Conservation (phyloP, 352 stramenopile genomes). For the Phytophthora lateralis region DNA sequence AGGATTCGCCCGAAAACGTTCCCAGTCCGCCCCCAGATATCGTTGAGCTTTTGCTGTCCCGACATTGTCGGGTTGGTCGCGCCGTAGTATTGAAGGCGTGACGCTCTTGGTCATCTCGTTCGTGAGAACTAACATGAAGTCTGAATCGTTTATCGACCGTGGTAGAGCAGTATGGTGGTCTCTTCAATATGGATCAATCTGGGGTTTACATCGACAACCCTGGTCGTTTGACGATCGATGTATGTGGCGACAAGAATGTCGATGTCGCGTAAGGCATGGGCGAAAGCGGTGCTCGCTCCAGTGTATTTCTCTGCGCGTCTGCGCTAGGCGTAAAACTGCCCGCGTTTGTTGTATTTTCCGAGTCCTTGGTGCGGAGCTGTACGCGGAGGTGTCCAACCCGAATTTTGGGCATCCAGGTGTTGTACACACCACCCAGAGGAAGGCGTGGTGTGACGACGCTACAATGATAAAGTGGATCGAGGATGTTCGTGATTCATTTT, state of each 20-base stretch:
- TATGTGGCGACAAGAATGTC: slow-evolving; percentile 2
- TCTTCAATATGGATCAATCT: too few relatives aligned
- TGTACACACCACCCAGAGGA: slow-evolving; percentile 5
- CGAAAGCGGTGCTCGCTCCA: slow-evolving; percentile 5
- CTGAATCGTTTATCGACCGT: too few relatives aligned
- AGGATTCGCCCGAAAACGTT: too few relatives aligned
- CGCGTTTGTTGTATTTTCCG: slow-evolving; percentile 2
- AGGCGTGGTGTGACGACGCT: slow-evolving; percentile 2
- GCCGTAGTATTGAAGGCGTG: too few relatives aligned
- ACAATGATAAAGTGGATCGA: slow-evolving; percentile 9
- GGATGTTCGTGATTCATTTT: background rate
- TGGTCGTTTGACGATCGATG: slow-evolving; percentile 5
- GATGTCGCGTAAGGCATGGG: slow-evolving; percentile 9
- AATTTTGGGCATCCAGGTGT: slow-evolving; percentile 1
- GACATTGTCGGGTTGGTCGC: too few relatives aligned
- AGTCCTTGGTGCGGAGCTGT: background rate
- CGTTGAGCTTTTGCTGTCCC: too few relatives aligned
- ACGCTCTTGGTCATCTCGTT: too few relatives aligned
- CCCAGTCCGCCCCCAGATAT: too few relatives aligned
- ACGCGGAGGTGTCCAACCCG: slow-evolving; percentile 1
- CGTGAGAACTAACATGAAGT: too few relatives aligned
- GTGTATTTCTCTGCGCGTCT: slow-evolving; percentile 11
- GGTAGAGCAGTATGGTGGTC: too few relatives aligned
- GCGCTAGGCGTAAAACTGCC: slow-evolving; percentile 1
- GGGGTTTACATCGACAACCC: too few relatives aligned